Base-by-base conservation (phyloP, 768 basidiomycete genomes). In the Hypsizygus marmoreus region DNA sequence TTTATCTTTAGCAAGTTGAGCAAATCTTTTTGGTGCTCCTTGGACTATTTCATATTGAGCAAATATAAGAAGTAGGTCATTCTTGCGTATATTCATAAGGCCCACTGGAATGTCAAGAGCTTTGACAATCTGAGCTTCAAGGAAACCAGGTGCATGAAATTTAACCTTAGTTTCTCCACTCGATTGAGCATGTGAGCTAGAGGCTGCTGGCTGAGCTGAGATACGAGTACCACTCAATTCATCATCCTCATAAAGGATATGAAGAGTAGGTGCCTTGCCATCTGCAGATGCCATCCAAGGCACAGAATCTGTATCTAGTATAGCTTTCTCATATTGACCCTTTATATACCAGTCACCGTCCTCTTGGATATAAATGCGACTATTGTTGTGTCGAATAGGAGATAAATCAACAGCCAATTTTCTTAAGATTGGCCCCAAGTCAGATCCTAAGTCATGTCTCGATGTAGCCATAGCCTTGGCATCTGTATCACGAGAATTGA, bases 291-390 rank as follows among this genome's bases (percentile, higher is more conserved):
- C 39, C 10, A 2, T 22, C 45, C 45, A 46, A 14, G 28, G 12
- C 26, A 46, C 31, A 13, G 35, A 2, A 16, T 46, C 37, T 38
- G 37, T 22, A 30, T 39, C 24, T 19, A 38, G 26, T 13, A 46
- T 13, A 19, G 45, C 45, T 17, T n/a, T 30, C 8, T 38, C n/a
- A 31, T 38, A 46, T 13, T 22, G 23, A n/a, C 47, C 47, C 24
- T 43, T 48, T 19, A 48, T 41, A 32, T n/a, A 23, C 47, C 47
- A 48, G 12, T 25, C n/a, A 35, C 33, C 40, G 26, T 41, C 47
- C 42, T 48, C 47, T 38, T 33, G 33, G 19, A 48, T 24, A 48
- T n/a, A 33, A 24, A 48, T 35, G 9, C 28, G 13, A 42, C 26
- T 9, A 20, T 40, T 19, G 33, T 26, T 48, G 42, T 40, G 40